Percentiles rank a stretch among this genome's conserved stretches.
phyloP scores from a whole-genome alignment of 495 filamentous ascomycete species.

The Xylaria grammica region DNA sequence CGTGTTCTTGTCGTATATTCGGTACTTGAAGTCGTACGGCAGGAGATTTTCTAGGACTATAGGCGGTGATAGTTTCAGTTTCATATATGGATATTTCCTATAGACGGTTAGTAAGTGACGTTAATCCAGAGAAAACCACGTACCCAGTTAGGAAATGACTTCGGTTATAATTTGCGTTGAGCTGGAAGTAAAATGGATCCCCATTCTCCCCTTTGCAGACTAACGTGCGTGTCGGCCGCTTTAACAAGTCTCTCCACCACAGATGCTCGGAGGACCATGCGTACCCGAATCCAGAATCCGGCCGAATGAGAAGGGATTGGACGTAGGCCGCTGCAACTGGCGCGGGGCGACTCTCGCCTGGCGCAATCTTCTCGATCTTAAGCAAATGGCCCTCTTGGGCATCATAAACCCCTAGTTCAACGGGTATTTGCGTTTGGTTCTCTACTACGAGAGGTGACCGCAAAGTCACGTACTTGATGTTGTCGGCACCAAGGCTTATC shows the following conservation, averaged over 20 bases:
- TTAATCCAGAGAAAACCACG: slow-evolving; percentile 24
- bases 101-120: slow-evolving; percentile 32
- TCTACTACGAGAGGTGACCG: slow-evolving; percentile 95
- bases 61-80: slow-evolving; percentile 84
- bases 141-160: slow-evolving; percentile 78
- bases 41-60: slow-evolving; percentile 93
- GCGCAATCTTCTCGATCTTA: slow-evolving; percentile 97
- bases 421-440: slow-evolving; percentile 95
- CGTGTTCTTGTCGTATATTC: slow-evolving; percentile 97
- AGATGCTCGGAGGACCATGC: slow-evolving; percentile 87
- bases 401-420: slow-evolving; percentile 93
- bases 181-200: slow-evolving; percentile 95
- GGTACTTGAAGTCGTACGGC: slow-evolving; percentile 98
- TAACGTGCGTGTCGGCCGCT: slow-evolving; percentile 79
- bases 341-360: slow-evolving; percentile 87
- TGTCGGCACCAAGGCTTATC: slow-evolving; percentile 85
- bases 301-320: slow-evolving; percentile 88
- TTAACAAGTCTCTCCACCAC: slow-evolving; percentile 90
- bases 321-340: slow-evolving; percentile 91
- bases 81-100: slow-evolving; percentile 92
- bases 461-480: slow-evolving; percentile 97
- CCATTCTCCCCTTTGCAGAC: slow-evolving; percentile 84
- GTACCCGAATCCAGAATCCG: slow-evolving; percentile 96
- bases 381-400: slow-evolving; percentile 85
- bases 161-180: slow-evolving; percentile 81